phyloP scores from a whole-genome alignment of 306 rosid species.

The Malus sieversii region DNA sequence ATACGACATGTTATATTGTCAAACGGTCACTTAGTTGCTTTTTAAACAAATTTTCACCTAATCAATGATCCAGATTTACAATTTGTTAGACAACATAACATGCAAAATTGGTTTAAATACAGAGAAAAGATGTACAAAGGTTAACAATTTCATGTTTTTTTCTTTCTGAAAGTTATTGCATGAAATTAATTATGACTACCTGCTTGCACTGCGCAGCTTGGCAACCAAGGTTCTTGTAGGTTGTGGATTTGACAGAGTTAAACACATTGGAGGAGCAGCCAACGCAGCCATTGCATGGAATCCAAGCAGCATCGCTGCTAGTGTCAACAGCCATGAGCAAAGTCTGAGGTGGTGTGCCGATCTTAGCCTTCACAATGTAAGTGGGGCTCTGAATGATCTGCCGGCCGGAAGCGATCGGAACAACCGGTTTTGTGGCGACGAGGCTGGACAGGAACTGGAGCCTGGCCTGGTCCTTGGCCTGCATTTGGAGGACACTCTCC shows the following conservation, averaged over 20 bases:
- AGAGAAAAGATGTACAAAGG: not conserved
- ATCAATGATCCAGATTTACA: not conserved
- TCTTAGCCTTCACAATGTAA: conserved; percentile 54
- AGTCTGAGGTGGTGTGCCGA: conserved; percentile 81
- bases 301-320: conserved; percentile 82
- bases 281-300: conserved; percentile 68
- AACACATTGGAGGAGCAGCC: conserved; percentile 58
- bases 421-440: conserved; percentile 40
- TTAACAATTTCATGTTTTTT: too few species aligned
- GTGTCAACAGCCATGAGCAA: conserved; percentile 79
- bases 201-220: conserved; percentile 64
- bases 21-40: not conserved
- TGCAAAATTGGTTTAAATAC: not conserved
- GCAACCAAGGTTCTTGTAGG: conserved; percentile 43
- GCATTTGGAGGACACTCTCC: conserved; percentile 53
- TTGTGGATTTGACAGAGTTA: conserved; percentile 41
- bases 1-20: not conserved
- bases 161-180: not conserved
- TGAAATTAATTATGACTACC: conserved; percentile 27
- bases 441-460: conserved; percentile 49
- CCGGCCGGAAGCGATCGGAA: conserved; percentile 78
- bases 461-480: conserved; percentile 56
- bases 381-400: conserved; percentile 78
- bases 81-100: not conserved
- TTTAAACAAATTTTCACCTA: not conserved